Base-by-base conservation (phyloP, 2,329 filamentous ascomycete species). In the Drechslera avenae region DNA sequence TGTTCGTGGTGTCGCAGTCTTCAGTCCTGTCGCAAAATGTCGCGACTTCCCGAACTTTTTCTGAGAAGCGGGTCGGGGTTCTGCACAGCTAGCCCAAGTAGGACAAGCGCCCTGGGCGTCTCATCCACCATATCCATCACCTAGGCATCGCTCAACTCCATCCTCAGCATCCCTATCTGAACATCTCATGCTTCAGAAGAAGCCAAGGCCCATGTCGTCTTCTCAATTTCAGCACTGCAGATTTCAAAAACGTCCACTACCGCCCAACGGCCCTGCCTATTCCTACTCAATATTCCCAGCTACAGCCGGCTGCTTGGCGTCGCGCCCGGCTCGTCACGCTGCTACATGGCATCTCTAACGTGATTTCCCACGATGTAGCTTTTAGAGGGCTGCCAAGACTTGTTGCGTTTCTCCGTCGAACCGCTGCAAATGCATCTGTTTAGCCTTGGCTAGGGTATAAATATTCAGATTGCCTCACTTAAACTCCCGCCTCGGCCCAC, bases 21-120 rank as follows among this genome's bases (percentile, higher is more conserved):
- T 28, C 30, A 42, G 42, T 37, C 28, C 31, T 16, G 37, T 43
- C 56, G 47, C 34, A 53, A 57, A 57, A 59, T 36, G 49, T 57
- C 50, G 54, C 54, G 47, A 54, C 52, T 48, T 44, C 54, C 57
- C 54, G 50, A 65, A 66, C 59, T 61, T 66, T 68, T 67, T 59
- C 57, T 52, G 50, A 52, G 28, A 34, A 53, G 46, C 56, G 59
- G 60, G 34, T 58, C 60, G 62, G 42, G 23, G 34, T 60, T 56
- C 33, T 45, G 32, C 31, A 43, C 12, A 6, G 23, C 32, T 54
- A 45, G 18, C 34, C 36, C 35, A 17, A 37, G 45, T 23, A 33
- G 44, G 50, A 55, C 43, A 19, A 36, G 46, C 12, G 18, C 6
- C 12, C 7, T 12, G 6, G 4, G 14, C 21, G 23, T 32, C 32